Percentiles rank a stretch among this genome's conserved stretches.
phyloP scores from a whole-genome alignment of 2,329 filamentous ascomycete genomes.

The Aspergillus hiratsukae region DNA sequence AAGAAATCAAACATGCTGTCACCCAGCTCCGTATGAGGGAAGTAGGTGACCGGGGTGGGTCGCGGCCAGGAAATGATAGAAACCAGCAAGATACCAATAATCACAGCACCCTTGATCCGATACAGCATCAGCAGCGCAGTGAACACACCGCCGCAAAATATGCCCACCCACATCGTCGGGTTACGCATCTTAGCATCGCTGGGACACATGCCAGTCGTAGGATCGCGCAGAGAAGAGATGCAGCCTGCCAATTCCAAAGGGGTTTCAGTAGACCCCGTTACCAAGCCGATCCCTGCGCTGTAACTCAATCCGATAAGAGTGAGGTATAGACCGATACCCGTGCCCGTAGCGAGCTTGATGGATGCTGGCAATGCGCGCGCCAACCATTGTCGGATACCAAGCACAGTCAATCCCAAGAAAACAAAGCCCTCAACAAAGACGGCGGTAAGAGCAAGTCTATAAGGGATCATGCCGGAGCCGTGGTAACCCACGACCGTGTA shows the following conservation, averaged over 20 bases:
- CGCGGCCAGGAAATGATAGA: slow-evolving; percentile 88
- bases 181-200: slow-evolving; percentile 70
- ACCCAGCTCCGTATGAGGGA: slow-evolving; percentile 67
- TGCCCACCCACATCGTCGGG: slow-evolving; percentile 80
- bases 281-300: slow-evolving; percentile 73
- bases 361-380: slow-evolving; percentile 76
- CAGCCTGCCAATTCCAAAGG: slow-evolving; percentile 76
- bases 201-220: slow-evolving; percentile 54
- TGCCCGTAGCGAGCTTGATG: slow-evolving; percentile 82
- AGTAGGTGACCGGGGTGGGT: slow-evolving; percentile 70
- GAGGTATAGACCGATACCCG: slow-evolving; percentile 80
- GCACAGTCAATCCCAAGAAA: slow-evolving; percentile 72
- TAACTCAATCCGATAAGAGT: slow-evolving; percentile 64
- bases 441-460: slow-evolving; percentile 71
- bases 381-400: slow-evolving; percentile 83
- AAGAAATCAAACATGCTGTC: slow-evolving; percentile 77
- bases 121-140: slow-evolving; percentile 80
- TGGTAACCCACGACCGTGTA: slow-evolving; percentile 76
- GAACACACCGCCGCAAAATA: slow-evolving; percentile 78
- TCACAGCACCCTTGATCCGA: slow-evolving; percentile 80
- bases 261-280: slow-evolving; percentile 64
- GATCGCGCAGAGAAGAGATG: slow-evolving; percentile 44
- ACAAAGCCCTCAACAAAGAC: slow-evolving; percentile 87
- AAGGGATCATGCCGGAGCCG: slow-evolving; percentile 69
- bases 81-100: slow-evolving; percentile 75